Evolutionary conservation across 129 eudicot species (phyloP), one percentile per base, ranked within the genome.

Genomic region (Ambrosia artemisiifolia): DNA sequence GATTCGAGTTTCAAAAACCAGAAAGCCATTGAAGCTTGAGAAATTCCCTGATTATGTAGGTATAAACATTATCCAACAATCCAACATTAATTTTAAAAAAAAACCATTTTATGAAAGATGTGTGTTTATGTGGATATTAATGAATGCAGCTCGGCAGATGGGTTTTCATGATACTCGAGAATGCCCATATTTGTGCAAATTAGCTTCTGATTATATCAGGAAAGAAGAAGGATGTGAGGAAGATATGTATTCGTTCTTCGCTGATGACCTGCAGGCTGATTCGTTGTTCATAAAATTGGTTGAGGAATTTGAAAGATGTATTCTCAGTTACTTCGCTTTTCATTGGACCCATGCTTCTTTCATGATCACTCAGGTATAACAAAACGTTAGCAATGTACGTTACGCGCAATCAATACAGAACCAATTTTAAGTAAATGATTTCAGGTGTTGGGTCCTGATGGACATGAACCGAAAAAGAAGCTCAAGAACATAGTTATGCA

Each of bases 1-100:
- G 59, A 86, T 86, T 12, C 85, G 75, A 60, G 70, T 88, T 47
- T 78, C 87, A 0, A 83, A 81, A 40, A 40, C 87, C 24, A 80
- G 85, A 40, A 91, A 87, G 77, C 82, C 88, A 12, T 50, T 88
- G 35, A 81, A 76, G 81, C 83, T 95, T 2, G 99, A 95, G 71
- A 78, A 81, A 67, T 95, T 95, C 85, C 75, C 91, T 71, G 88
- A 86, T 81, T 95, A 95, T 81, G 99, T 95, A 88, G 99, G 99
- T 95, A 78, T 78, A 70, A 78, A 90, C 81, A 40, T 50, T 42
- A 38, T 70, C 78, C 73, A 20, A 33, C 57, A 63, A 38, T 70
- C 78, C 73, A 20, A 33, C 50, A 63, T 68, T 54, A 10, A 46
- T 36, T 30, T n/a, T n/a, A n/a, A n/a, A n/a, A n/a, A 0, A 42